Conservation (phyloP, 2,329 filamentous ascomycete species). For the Cytospora paraplurivora region DNA sequence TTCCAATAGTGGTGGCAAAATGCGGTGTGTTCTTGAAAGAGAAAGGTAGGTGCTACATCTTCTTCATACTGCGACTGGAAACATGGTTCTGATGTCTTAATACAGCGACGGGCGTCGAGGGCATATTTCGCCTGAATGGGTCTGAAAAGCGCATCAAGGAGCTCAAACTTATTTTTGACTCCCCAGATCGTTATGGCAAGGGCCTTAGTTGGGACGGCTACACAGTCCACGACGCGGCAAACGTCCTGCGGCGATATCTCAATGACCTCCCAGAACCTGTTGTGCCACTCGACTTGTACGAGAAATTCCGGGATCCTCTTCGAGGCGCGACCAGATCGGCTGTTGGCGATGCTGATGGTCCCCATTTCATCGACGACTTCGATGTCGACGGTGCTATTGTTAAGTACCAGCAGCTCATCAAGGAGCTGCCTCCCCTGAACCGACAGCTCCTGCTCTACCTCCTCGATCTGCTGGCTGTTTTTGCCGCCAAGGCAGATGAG, state of each 20-base stretch:
- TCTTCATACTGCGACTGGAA: not conserved
- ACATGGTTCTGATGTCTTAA: constrained; percentile 30
- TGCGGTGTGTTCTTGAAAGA: constrained; percentile 97
- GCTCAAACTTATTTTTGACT: constrained; percentile 87
- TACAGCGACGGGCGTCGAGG: constrained; percentile 87
- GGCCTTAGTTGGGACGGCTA: constrained; percentile 96
- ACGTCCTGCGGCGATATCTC: constrained; percentile 91
- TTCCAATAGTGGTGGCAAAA: constrained; percentile 97
- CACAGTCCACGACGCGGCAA: constrained; percentile 97
- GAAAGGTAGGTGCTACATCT: constrained; percentile 68
- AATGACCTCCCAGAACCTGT: constrained; percentile 97
- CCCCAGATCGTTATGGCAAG: constrained; percentile 93
- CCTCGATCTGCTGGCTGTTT: constrained; percentile 91
- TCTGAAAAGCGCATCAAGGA: constrained; percentile 99
- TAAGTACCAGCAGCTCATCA: constrained; percentile 87
- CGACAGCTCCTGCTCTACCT: constrained; percentile 94
- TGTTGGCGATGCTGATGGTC: constrained; percentile 67
- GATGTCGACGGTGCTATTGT: constrained; percentile 75
- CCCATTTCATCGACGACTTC: constrained; percentile 73
- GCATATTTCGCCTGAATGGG: constrained; percentile 93
- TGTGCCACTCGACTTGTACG: constrained; percentile 90
- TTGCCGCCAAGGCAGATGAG: constrained; percentile 92
- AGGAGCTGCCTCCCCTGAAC: constrained; percentile 88
- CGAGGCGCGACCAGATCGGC: constrained; percentile 71
- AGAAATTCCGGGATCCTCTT: constrained; percentile 84